Evolutionary conservation across 2,329 filamentous ascomycete species (phyloP), one percentile per base, ranked within the genome.

Genomic region (Xylaria polymorpha): DNA sequence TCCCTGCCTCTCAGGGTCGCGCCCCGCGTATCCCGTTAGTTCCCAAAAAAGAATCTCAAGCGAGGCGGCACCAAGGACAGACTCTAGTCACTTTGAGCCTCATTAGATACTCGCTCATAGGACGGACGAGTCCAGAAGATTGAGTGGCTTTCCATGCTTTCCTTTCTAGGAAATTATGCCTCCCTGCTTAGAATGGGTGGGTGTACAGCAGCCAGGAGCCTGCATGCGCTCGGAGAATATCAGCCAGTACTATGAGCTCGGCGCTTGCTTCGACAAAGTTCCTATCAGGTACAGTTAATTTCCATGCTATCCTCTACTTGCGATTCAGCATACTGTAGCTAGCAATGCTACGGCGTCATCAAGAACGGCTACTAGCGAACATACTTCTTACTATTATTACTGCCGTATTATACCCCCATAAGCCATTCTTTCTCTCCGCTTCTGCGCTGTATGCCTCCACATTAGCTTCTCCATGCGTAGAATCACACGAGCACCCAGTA

Each of bases 221-320:
- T 63, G 55, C 65, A 65, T 44, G 29, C 32, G 20, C 22, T 71
- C 68, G 68, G 67, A 67, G 63, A 66, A 66, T 69, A 69, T 69
- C 59, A 15, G 32, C 53, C 61, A 61, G 63, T 46, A 39, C 53
- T 46, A 25, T 64, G 55, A 60, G 43, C 60, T 37, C 39, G 29
- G 39, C 46, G 39, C 44, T 50, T 48, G 35, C 55, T 59, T 56
- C 20, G 12, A 37, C 37, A 43, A 64, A 59, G 57, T 56, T 32
- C 9, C 15, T 55, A 9, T 32, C 51, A 29, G 41, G 29, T 44
- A 57, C 25, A 43, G 35, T 37, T 2, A 29, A 37, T 48, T 9
- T 35, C 25, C 56, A 57, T 61, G 43, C 29, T 50, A 53, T 48
- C 32, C 20, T 60, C 57, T 51, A 37, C 44, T 7, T 35, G 32